A percentile compares a stretch with the other conserved stretches of the same genome.
Conservation (phyloP, 768 basidiomycete species). For the Cantharellus anzutake region DNA sequence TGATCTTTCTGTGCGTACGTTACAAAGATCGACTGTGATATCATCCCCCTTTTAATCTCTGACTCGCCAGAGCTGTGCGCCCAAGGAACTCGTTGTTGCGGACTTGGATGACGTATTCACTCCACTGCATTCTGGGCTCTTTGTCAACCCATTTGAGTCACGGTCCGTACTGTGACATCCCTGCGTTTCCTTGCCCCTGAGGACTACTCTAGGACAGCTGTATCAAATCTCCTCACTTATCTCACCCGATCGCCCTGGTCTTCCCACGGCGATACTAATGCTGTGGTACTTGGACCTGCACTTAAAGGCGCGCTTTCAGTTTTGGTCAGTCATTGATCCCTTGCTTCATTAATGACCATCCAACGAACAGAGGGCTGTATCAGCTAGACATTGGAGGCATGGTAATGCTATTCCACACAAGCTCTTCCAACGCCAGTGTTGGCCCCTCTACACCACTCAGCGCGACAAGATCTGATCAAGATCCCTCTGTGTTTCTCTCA, state of each 20-base stretch:
- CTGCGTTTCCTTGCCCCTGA: no score
- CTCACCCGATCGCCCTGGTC: neutral
- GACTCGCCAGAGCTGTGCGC: constrained; percentile 26
- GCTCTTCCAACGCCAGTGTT: constrained; percentile 48
- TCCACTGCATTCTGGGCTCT: constrained; percentile 51
- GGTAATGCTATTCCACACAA: constrained; percentile 48
- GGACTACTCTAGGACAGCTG: no score
- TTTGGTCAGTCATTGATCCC: constrained; percentile 31
- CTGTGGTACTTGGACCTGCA: constrained; percentile 24
- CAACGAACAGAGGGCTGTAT: constrained; percentile 7
- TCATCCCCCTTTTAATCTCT: constrained; percentile 3
- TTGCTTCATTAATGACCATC: neutral
- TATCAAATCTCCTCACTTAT: no score
- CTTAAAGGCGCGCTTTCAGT: constrained; percentile 52
- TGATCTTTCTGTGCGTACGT: constrained; percentile 41
- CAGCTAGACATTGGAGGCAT: constrained; percentile 60
- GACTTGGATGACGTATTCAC: constrained; percentile 89
- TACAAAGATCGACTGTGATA: constrained; percentile 17
- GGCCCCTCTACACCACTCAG: constrained; percentile 42
- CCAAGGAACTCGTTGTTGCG: constrained; percentile 58
- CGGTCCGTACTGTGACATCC: constrained; percentile 27
- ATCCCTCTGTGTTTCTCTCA: constrained; percentile 58
- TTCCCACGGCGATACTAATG: neutral
- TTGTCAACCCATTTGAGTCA: constrained; percentile 54
- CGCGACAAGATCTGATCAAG: constrained; percentile 59